Evolutionary conservation across 305 asterid species (phyloP), one percentile per base, ranked within the genome.

Genomic region (Ilex paraguariensis): DNA sequence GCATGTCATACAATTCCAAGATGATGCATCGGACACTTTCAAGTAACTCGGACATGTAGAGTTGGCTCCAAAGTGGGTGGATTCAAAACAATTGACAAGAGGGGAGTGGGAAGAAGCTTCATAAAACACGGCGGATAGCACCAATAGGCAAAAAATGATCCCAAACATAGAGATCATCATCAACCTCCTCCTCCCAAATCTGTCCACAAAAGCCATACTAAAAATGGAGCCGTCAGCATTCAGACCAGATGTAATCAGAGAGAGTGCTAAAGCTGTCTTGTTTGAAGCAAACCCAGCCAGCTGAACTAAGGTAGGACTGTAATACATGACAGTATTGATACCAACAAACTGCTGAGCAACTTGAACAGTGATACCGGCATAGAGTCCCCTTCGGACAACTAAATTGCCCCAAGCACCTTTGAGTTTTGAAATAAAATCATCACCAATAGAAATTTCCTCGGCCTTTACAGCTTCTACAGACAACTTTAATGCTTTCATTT

Each of bases 1-100:
- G 72, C 95, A 87, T 9, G 77, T 28, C 87, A 77, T 77, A 32
- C 97, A 87, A 36, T 72, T 83, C 93, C 97, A 90, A 32, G 78
- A 69, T 0, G 82, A 44, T 0, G 78, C 73, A 63, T 70, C 40
- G 4, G 82, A 30, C 42, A 70, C 76, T 6, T 45, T 61, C 55
- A 71, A 45, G 78, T 17, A 31, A 6, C 28, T 21, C 2, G 59
- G 39, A 31, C 59, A 55, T 5, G 59, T 55, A 30, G 59, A 16
- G 32, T 55, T 55, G 14, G 11, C 11, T 5, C 59, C 59, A 13
- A 55, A 55, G 3, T 55, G 59, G 11, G 11, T 55, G 11, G 59
- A 55, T 13, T 55, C 59, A 8, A 55, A 5, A 8, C 9, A 2
- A 13, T 5, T 30, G 12, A 55, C 14, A 8, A 9, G 31, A 55